Percentiles rank a stretch among this genome's conserved stretches.
phyloP scores from a whole-genome alignment of 768 basidiomycete genomes.

The Clathrus columnatus region DNA sequence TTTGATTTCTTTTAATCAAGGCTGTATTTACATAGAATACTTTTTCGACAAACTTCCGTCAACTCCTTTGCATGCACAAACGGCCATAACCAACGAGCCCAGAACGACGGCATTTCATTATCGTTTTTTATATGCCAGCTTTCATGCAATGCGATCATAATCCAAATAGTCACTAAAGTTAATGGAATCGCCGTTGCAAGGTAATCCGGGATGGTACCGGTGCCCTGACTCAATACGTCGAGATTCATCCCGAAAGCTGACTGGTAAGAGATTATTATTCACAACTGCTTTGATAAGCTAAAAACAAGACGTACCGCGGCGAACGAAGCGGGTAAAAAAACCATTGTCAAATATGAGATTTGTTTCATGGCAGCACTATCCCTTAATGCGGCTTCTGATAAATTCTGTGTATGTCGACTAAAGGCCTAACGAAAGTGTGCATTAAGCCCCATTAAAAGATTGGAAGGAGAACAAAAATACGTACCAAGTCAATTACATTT shows the following conservation, averaged over 20 bases:
- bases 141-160: constrained; percentile 7
- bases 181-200: constrained; percentile 7
- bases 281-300: background rate
- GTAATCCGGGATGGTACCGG: constrained; percentile 7
- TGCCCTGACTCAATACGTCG: background rate
- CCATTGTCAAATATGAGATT: constrained; percentile 12
- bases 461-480: background rate
- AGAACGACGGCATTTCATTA: background rate
- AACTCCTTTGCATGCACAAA: background rate
- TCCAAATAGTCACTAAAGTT: constrained; percentile 8
- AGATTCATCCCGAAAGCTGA: constrained; percentile 10
- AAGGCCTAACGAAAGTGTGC: constrained; percentile 17
- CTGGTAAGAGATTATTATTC: background rate
- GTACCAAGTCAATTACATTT: constrained; percentile 11
- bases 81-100: constrained; percentile 1
- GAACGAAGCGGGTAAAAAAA: constrained; percentile 41
- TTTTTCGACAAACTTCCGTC: background rate
- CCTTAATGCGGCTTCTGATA: constrained; percentile 37
- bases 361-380: constrained; percentile 31
- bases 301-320: constrained; percentile 17
- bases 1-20: too few species aligned
- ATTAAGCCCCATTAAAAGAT: background rate
- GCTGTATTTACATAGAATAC: background rate
- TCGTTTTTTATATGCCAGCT: background rate
- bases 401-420: constrained; percentile 40